Evolutionary conservation across 768 basidiomycete genomes (phyloP).

Genomic region (Leccinum subgranulosum): DNA sequence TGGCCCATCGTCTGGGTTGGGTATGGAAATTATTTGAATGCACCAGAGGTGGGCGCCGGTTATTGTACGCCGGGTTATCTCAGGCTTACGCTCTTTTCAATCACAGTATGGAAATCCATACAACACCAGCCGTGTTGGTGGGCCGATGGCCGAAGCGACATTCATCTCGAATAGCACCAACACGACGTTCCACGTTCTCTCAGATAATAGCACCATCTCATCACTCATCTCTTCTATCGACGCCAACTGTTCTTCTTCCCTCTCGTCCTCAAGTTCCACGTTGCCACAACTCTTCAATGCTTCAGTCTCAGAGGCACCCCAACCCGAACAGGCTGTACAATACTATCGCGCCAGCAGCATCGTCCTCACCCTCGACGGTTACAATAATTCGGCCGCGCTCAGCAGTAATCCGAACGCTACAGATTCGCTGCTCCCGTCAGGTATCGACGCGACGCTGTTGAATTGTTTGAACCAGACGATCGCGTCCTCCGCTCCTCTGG

Average conservation of each 20-base stretch:
- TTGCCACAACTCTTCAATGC: constrained; percentile 32
- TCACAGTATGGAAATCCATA: constrained; percentile 43
- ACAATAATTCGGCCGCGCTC: constrained; percentile 59
- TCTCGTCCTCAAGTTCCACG: constrained; percentile 33
- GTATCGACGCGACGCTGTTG: constrained; percentile 48
- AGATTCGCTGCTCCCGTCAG: constrained; percentile 49
- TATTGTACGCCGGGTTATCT: neutral
- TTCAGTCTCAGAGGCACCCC: constrained; percentile 25
- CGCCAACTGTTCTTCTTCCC: constrained; percentile 40
- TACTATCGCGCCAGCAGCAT: constrained; percentile 69
- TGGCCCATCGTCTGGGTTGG: constrained; percentile 60
- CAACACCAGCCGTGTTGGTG: constrained; percentile 51
- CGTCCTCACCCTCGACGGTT: constrained; percentile 59
- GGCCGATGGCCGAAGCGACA: constrained; percentile 35
- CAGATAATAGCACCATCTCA: constrained; percentile 46
- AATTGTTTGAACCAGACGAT: constrained; percentile 64
- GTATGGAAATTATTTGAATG: constrained; percentile 32
- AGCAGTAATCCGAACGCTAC: constrained; percentile 37
- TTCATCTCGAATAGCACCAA: constrained; percentile 39
- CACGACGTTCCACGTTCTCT: constrained; percentile 44
- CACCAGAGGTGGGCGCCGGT: constrained; percentile 37
- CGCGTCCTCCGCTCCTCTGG: constrained; percentile 52
- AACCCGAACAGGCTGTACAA: constrained; percentile 57
- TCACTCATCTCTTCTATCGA: constrained; percentile 42
- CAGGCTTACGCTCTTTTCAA: constrained; percentile 10